phyloP scores from a whole-genome alignment of 116 monocot genomes.

The Posidonia oceanica region DNA sequence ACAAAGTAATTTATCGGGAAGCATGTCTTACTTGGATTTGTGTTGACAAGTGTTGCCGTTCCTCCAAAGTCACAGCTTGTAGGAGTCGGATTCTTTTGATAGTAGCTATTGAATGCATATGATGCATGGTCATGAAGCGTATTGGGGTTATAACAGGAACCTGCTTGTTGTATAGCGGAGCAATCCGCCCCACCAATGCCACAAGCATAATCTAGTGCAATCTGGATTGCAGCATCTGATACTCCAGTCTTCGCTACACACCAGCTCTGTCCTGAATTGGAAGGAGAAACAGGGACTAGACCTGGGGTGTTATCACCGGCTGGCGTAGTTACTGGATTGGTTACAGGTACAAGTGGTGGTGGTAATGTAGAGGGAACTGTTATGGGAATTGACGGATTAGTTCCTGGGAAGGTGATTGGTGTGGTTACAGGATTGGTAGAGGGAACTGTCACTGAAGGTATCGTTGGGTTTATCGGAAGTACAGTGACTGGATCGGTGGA shows the following conservation, averaged over 20 bases:
- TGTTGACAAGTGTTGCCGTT: slow-evolving; percentile 11
- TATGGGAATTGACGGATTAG: slow-evolving; percentile 16
- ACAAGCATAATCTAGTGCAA: slow-evolving; percentile 24
- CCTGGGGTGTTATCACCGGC: neutral
- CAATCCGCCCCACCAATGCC: slow-evolving; percentile 24
- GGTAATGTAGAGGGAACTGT: slow-evolving; percentile 11
- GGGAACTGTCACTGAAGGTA: slow-evolving; percentile 26
- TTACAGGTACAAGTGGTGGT: slow-evolving; percentile 19
- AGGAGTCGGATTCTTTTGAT: slow-evolving; percentile 14
- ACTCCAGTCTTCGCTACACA: slow-evolving; percentile 12
- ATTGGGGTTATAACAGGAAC: slow-evolving; percentile 15
- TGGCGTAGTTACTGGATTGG: slow-evolving; percentile 32
- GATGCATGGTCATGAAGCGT: slow-evolving; percentile 19
- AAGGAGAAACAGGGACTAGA: neutral
- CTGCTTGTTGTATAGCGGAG: slow-evolving; percentile 15
- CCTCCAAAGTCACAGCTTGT: slow-evolving; percentile 26
- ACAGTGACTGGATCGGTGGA: slow-evolving; percentile 36
- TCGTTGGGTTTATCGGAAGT: slow-evolving; percentile 26
- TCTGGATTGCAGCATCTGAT: slow-evolving; percentile 14
- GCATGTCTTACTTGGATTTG: slow-evolving; percentile 15
- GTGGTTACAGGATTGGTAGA: slow-evolving; percentile 22
- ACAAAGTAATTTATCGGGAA: neutral
- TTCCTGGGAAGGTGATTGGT: slow-evolving; percentile 25
- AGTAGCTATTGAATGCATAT: slow-evolving; percentile 26
- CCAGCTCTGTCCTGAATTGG: slow-evolving; percentile 14